phyloP scores from a whole-genome alignment of 2,329 filamentous ascomycete species.

The Colletotrichum spaethianum region DNA sequence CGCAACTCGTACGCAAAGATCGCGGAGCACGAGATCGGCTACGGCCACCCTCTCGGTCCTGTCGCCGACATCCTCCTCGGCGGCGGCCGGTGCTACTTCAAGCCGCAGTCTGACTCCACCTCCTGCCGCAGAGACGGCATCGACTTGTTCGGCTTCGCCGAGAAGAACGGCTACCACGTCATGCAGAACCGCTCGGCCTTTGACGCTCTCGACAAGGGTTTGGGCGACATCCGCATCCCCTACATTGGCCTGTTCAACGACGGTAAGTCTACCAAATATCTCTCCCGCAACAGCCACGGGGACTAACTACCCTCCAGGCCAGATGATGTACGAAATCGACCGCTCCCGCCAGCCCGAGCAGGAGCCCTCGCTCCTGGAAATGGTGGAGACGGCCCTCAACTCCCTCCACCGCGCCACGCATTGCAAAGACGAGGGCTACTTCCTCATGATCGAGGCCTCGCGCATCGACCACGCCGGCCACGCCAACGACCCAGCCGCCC shows the following conservation, averaged over 20 bases:
- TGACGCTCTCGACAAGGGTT: slow-evolving; percentile 48
- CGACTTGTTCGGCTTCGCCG: slow-evolving; percentile 53
- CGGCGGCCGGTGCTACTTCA: slow-evolving; percentile 58
- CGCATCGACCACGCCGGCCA: slow-evolving; percentile 58
- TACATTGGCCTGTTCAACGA: slow-evolving; percentile 57
- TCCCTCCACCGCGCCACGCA: slow-evolving; percentile 53
- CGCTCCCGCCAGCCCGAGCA: slow-evolving; percentile 47
- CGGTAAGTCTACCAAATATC: slow-evolving; percentile 33
- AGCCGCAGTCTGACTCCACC: slow-evolving; percentile 51
- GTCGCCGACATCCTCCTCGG: slow-evolving; percentile 57
- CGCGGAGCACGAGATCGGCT: slow-evolving; percentile 56
- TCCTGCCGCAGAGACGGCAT: slow-evolving; percentile 55
- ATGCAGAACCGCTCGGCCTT: slow-evolving; percentile 54
- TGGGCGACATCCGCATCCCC: slow-evolving; percentile 49
- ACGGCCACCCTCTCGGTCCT: slow-evolving; percentile 54
- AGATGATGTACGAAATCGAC: slow-evolving; percentile 54
- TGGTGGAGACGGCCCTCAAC: slow-evolving; percentile 55
- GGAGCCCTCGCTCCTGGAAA: slow-evolving; percentile 58
- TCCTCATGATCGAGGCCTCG: slow-evolving; percentile 57
- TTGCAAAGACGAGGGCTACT: slow-evolving; percentile 53
- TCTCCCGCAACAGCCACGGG: no score
- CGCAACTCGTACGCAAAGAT: slow-evolving; percentile 54
- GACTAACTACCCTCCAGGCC: slow-evolving; percentile 28
- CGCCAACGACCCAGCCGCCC: slow-evolving; percentile 68
- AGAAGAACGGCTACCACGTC: slow-evolving; percentile 52